Conservation (phyloP, 176 grass and related monocot genomes). For the Triticum urartu region DNA sequence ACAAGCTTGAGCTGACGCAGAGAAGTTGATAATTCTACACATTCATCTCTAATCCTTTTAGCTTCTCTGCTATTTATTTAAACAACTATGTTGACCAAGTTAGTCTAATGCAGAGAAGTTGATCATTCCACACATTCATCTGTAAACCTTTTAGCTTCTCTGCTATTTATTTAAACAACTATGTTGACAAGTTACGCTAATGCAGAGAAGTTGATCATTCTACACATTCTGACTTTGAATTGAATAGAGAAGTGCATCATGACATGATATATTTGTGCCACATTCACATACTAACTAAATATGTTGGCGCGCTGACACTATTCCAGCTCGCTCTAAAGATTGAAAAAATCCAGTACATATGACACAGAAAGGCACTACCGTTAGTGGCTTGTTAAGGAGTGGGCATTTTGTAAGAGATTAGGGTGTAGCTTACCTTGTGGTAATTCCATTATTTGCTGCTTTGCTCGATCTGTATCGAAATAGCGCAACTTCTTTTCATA, state of each 20-base stretch:
- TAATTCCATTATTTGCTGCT: slow-evolving; percentile 34
- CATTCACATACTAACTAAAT: not conserved
- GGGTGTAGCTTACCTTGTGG: slow-evolving; percentile 54
- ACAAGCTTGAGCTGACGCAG: too few species aligned
- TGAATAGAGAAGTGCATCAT: not conserved
- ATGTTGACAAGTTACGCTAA: too few species aligned
- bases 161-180: too few species aligned
- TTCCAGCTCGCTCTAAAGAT: not conserved
- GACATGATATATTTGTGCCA: not conserved
- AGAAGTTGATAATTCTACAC: not conserved
- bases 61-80: not conserved
- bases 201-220: too few species aligned
- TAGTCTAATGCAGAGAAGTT: not conserved
- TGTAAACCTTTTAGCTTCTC: too few species aligned
- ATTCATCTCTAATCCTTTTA: not conserved
- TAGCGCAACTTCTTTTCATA: slow-evolving; percentile 46
- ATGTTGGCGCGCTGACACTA: not conserved
- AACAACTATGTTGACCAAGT: slow-evolving; percentile 1
- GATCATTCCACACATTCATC: too few species aligned
- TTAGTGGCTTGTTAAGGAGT: not conserved
- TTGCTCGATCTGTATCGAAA: slow-evolving; percentile 42
- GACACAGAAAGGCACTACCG: not conserved
- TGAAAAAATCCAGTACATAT: not conserved
- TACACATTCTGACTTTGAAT: not conserved
- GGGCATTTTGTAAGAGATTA: slow-evolving; percentile 1